These are phyloP conservation scores for Fusarium mexicanum DNA, from an alignment of 2,329 filamentous ascomycete species.

Conservation along the genomic window DNA sequence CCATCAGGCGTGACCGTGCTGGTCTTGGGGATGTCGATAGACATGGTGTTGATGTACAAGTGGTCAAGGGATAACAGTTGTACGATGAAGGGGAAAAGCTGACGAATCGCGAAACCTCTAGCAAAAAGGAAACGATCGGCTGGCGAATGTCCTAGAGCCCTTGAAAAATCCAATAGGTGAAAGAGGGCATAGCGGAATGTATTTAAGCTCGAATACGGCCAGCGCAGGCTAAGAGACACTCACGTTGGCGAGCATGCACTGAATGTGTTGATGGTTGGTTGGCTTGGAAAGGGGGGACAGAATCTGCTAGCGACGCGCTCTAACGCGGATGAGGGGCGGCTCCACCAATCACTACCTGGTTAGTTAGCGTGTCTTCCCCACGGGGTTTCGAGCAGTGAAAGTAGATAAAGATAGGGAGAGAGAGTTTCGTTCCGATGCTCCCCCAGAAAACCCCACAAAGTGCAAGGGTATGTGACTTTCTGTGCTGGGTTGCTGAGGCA, in stretches of 20 bases:
- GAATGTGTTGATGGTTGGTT: background rate
- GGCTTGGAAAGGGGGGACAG: background rate
- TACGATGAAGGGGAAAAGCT: background rate
- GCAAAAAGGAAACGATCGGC: too few relatives aligned
- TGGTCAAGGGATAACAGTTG: background rate
- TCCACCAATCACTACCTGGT: background rate
- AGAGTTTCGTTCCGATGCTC: background rate
- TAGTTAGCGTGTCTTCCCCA: background rate
- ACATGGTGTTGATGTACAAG: background rate
- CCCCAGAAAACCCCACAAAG: background rate
- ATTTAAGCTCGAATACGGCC: background rate
- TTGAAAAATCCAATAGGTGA: accelerated
- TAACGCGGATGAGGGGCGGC: background rate
- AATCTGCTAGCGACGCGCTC: background rate
- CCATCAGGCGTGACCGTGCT: background rate
- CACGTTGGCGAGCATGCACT: background rate
- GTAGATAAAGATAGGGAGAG: background rate
- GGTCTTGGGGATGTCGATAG: background rate
- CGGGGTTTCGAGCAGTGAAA: background rate
- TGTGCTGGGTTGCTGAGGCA: too few relatives aligned
- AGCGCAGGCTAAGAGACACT: accelerated
- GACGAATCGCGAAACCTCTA: background rate
- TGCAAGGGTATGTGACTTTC: background rate
- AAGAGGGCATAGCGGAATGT: background rate
- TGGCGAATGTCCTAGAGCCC: too few relatives aligned